phyloP scores from a whole-genome alignment of 1,284 basidiomycete genomes.

The Ceratobasidium sp. region DNA sequence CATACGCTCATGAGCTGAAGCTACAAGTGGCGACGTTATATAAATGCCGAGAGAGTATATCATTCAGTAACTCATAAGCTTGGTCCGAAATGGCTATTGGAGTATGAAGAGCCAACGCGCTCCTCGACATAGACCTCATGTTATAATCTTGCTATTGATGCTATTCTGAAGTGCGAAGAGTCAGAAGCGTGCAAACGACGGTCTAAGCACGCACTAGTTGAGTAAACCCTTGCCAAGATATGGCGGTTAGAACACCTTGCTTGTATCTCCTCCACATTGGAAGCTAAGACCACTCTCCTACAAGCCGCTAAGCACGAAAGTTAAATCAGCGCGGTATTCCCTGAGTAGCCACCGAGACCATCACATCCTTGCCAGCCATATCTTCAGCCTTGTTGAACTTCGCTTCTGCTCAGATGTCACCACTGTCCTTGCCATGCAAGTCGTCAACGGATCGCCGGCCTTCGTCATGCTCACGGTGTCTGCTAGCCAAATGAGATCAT shows the following conservation, averaged over 20 bases:
- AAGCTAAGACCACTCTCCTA: conserved; percentile 85
- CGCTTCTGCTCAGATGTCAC: too few relatives aligned
- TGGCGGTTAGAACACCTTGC: conserved; percentile 90
- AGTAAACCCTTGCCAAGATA: conserved; percentile 96
- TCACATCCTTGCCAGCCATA: conserved; percentile 65
- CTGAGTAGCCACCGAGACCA: conserved; percentile 48
- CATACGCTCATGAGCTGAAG: too few relatives aligned
- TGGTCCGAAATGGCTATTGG: conserved; percentile 90
- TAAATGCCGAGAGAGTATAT: conserved; percentile 48
- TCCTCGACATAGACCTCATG: neutral
- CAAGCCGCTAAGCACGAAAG: conserved; percentile 66
- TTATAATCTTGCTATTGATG: conserved; percentile 76
- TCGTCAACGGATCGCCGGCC: too few relatives aligned
- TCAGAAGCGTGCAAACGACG: neutral
- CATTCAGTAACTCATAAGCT: conserved; percentile 72
- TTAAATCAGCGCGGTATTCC: neutral
- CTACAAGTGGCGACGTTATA: conserved; percentile 49
- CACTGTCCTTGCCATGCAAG: too few relatives aligned
- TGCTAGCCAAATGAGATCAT: too few relatives aligned
- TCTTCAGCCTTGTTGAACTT: conserved; percentile 90
- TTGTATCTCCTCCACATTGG: conserved; percentile 92
- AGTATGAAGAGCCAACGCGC: conserved; percentile 29
- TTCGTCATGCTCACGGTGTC: too few relatives aligned
- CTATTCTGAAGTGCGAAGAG: conserved; percentile 71
- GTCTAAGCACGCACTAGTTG: conserved; percentile 75